Percentiles rank a stretch among this genome's conserved stretches.
Evolutionary conservation across 73 alveolate species (phyloP).

Genomic region (Breviolum minutum): DNA sequence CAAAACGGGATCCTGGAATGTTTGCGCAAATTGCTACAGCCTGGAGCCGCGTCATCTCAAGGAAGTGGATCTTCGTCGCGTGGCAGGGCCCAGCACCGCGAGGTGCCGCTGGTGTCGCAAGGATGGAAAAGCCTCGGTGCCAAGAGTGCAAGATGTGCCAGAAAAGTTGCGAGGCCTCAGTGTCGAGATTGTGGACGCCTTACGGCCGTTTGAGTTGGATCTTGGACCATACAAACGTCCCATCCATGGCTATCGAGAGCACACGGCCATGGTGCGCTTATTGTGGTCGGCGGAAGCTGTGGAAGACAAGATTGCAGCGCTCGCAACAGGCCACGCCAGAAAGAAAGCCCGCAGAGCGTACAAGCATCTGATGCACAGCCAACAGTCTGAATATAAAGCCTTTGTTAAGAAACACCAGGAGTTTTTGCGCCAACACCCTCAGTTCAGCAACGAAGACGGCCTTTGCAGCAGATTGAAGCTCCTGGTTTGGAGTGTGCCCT

Average conservation of each 20-base stretch:
- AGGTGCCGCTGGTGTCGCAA: background rate
- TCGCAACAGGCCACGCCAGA: background rate
- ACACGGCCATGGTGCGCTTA: background rate
- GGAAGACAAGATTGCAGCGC: background rate
- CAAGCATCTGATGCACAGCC: background rate
- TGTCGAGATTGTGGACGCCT: background rate
- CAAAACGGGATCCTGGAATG: conserved; percentile 41
- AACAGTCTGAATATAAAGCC: background rate
- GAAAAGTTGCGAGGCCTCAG: conserved; percentile 4
- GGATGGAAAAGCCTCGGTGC: background rate
- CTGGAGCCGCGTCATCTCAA: conserved; percentile 67
- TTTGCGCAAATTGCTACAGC: background rate
- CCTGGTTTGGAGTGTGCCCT: conserved; percentile 27
- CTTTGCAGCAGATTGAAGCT: conserved; percentile 10
- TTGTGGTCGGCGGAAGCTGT: background rate
- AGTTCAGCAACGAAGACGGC: background rate
- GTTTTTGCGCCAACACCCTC: background rate
- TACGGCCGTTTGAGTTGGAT: conserved; percentile 21
- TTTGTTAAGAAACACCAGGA: background rate
- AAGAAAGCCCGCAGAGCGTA: background rate
- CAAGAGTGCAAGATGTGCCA: conserved; percentile 16
- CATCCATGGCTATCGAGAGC: conserved; percentile 1
- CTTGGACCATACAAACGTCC: background rate
- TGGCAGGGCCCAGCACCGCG: background rate
- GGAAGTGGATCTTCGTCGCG: background rate